Conservation (phyloP, 192 early-diverging fungal genomes). For the Backusella liffmaniae region DNA sequence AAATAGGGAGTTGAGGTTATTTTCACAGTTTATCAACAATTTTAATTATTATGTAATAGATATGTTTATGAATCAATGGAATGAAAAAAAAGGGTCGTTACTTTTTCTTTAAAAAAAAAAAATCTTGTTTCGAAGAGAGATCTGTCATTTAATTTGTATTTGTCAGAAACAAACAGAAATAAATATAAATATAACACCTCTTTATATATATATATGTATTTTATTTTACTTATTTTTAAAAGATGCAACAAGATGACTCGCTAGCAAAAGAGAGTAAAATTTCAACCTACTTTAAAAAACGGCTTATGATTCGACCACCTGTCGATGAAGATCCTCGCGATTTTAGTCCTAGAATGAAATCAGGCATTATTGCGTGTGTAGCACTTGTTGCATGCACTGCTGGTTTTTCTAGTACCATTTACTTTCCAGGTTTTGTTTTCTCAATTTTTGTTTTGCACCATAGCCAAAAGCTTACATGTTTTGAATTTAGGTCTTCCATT, state of each 20-base stretch:
- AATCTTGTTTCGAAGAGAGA: no score
- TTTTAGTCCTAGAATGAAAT: neutral
- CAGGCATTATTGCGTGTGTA: conserved; percentile 1
- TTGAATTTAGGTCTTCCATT: conserved; percentile 10
- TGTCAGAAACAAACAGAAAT: no score
- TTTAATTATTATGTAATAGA: no score
- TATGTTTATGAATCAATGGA: no score
- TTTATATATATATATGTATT: neutral
- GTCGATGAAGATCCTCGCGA: conserved; percentile 24
- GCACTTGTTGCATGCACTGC: conserved; percentile 14
- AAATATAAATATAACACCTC: no score
- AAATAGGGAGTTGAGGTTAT: no score
- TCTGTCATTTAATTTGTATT: no score
- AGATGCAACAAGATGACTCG: neutral
- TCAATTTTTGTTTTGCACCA: no score
- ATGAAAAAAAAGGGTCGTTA: no score
- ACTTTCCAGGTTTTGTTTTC: conserved; percentile 19
- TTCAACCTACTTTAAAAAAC: neutral
- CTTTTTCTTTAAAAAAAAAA: no score
- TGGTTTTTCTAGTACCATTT: conserved; percentile 27
- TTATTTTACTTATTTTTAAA: neutral
- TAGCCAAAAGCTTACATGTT: no score
- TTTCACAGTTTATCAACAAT: no score
- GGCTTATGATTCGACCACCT: conserved; percentile 6
- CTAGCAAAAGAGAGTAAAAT: neutral